Base-by-base conservation (phyloP, 495 filamentous ascomycete genomes). In the Xylaria grammica region DNA sequence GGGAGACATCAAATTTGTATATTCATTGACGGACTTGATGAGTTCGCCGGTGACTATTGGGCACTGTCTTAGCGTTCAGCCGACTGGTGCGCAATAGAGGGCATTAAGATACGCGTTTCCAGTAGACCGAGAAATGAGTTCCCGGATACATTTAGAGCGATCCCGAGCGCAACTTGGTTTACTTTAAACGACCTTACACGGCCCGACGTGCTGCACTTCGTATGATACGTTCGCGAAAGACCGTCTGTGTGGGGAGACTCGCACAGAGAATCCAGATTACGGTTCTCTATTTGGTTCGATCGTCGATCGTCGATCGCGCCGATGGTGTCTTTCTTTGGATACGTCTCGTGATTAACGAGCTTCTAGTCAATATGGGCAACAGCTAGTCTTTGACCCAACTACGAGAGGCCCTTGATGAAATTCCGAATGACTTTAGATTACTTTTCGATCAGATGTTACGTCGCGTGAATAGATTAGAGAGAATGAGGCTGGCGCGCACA, bases 241-340 rank as follows among this genome's bases (percentile, higher is more conserved):
- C 20, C 19, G 9, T 20, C 44, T n/a, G 8, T 46, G 24, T 20
- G 7, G 8, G 19, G 44, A 46, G n/a, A 20, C 44, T 24, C 24
- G 44, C 13, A 10, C 6, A 24, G 44, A 46, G n/a, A 24, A 24
- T 24, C 19, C 44, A 13, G 44, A 24, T 10, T 46, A 20, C 44
- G 4, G 7, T 46, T 46, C 44, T 46, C 20, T 46, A 24, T 24
- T 24, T 0, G n/a, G n/a, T n/a, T n/a, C n/a, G n/a, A n/a, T 9
- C 3, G 8, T 46, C 19, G 11, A 46, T 46, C 4, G 44, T 46
- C 2, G 6, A 46, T 46, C 44, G 44, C 44, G 44, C 44, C 15
- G 44, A 46, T 24, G 44, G 44, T 3, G 44, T 46, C 24, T 46
- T 46, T 24, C 44, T 46, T 46, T 46, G 44, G 44, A 20, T 46